Evolutionary conservation across 306 rosid species (phyloP), one percentile per base, ranked within the genome.

Genomic region (Vigna nakashimae): DNA sequence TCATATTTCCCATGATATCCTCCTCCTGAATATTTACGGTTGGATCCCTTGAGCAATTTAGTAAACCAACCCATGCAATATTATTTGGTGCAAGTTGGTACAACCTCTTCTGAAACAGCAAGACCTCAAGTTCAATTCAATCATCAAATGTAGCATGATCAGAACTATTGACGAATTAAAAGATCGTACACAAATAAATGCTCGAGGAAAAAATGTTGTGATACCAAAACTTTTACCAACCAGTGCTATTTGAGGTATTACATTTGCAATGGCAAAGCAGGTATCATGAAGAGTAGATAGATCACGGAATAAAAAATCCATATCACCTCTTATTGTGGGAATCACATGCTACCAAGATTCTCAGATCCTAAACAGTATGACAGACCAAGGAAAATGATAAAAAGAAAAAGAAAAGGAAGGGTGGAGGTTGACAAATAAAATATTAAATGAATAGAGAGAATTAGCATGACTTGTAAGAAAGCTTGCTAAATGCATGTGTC

Each of bases 31-130:
- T 62, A 78, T 75, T 79, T 90, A 80, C 77, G 85, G 82, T 82
- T 82, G 55, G 97, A 84, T 70, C 99, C 99, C 84, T 87, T 96
- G 32, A 96, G 81, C 82, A 96, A 55, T 78, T 96, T 92, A 72
- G 92, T 89, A 80, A 93, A 85, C 99, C 98, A 92, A 83, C 91
- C 92, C 99, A 96, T 68, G 77, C 78, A 58, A 55, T 75, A 26
- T 84, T 79, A 68, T 58, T 67, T 10, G 40, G 78, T 30, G 38
- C 51, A 15, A 65, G 73, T 71, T 71, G 68, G 80, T 5, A 78
- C 71, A 82, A 78, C 81, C 79, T 79, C 48, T 82, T 70, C 90
- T 80, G 88, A 82, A 82, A 30, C 68, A 24, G 18, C 62, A 48
- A 60, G 71, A 18, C 30, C 68, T 32, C 17, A 14, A 24, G 16